Percentiles rank a stretch among this genome's conserved stretches.
Evolutionary conservation across 23 red algal genomes (phyloP).

Genomic region (Gracilariopsis chorda): DNA sequence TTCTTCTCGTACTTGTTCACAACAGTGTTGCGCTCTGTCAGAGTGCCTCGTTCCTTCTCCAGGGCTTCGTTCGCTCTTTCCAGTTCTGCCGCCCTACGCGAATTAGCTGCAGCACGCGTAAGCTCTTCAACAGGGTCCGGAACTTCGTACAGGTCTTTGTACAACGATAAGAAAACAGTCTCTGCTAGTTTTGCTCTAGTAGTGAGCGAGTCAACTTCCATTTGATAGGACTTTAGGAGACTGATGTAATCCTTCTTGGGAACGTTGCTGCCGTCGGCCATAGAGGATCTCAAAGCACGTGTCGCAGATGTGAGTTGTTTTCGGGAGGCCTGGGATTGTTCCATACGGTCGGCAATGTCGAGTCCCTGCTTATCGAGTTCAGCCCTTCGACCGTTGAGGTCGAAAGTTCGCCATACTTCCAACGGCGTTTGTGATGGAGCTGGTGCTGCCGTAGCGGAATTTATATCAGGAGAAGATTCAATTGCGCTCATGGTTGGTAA

Average conservation of each 20-base stretch:
- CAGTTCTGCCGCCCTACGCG: background rate
- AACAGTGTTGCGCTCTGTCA: conserved; percentile 4
- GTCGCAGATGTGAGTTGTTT: conserved; percentile 63
- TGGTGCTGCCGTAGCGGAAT: background rate
- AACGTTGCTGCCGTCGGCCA: conserved; percentile 40
- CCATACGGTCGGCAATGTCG: conserved; percentile 62
- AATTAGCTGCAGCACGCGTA: background rate
- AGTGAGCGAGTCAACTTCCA: conserved; percentile 83
- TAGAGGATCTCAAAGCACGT: conserved; percentile 33
- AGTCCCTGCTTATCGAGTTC: conserved; percentile 65
- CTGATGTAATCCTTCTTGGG: conserved; percentile 34
- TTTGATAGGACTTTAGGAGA: conserved; percentile 85
- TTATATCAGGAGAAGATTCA: background rate
- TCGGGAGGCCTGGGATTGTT: conserved; percentile 44
- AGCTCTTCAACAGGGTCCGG: conserved; percentile 70
- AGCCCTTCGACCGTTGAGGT: conserved; percentile 62
- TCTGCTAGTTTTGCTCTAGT: conserved; percentile 75
- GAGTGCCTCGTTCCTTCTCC: conserved; percentile 16
- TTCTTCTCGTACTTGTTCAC: conserved; percentile 20
- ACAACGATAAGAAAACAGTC: conserved; percentile 71
- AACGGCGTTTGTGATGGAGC: conserved; percentile 34
- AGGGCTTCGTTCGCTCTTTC: conserved; percentile 13
- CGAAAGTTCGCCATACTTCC: conserved; percentile 62
- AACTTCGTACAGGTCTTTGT: conserved; percentile 70
- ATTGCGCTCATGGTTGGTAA: background rate